Evolutionary conservation across 208 protist species (phyloP).

Genomic region (Porcisia hertigi): DNA sequence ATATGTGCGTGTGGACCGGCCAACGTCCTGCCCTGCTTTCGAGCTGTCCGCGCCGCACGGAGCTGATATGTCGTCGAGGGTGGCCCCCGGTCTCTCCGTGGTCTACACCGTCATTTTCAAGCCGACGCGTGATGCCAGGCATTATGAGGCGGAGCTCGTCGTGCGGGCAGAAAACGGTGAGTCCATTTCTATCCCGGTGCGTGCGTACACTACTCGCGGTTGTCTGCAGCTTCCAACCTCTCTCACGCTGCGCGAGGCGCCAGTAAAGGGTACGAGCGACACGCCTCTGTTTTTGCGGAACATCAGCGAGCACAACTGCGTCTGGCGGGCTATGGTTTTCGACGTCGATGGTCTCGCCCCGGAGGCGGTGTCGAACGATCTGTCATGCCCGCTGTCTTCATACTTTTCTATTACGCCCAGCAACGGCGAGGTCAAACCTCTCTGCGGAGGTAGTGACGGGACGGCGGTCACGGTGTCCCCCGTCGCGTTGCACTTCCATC

Average conservation of each 20-base stretch:
- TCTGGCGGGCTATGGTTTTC: constrained; percentile 60
- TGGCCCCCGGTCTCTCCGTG: constrained; percentile 90
- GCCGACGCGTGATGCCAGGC: constrained; percentile 56
- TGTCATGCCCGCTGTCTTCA: constrained; percentile 58
- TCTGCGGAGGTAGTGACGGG: constrained; percentile 34
- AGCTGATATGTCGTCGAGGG: constrained; percentile 64
- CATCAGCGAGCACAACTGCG: constrained; percentile 47
- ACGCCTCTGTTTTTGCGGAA: constrained; percentile 93
- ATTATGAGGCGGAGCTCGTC: constrained; percentile 88
- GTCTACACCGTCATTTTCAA: constrained; percentile 86
- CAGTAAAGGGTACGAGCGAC: constrained; percentile 64
- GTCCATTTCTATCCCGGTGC: constrained; percentile 82
- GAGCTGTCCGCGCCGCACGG: constrained; percentile 58
- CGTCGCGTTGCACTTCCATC: constrained; percentile 32
- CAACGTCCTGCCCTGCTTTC: constrained; percentile 71
- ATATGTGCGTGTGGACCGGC: constrained; percentile 81
- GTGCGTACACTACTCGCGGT: constrained; percentile 82
- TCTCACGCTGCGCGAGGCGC: constrained; percentile 63
- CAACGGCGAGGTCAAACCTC: constrained; percentile 62
- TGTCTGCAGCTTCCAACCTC: constrained; percentile 79
- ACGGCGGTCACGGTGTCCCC: constrained; percentile 37
- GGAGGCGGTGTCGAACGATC: background rate
- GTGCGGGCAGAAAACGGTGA: constrained; percentile 87
- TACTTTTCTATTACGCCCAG: constrained; percentile 61
- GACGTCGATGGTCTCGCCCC: constrained; percentile 11